phyloP scores from a whole-genome alignment of 2,329 filamentous ascomycete species.

The Acephala macrosclerotiorum region DNA sequence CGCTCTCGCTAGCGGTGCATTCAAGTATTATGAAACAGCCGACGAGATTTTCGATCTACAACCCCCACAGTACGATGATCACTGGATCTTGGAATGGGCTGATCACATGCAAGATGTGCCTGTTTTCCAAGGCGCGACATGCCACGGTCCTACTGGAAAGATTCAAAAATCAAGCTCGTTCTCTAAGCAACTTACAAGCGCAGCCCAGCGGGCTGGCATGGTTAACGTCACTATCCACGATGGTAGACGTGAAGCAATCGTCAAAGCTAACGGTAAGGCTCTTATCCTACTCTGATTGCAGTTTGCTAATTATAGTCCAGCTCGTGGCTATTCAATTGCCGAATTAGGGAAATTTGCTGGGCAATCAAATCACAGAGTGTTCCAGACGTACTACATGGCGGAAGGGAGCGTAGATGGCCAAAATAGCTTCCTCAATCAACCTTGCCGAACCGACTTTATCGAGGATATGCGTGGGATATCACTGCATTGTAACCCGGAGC shows the following conservation, averaged over 20 bases:
- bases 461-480: conserved; percentile 13
- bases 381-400: conserved; percentile 19
- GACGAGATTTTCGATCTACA: conserved; percentile 23
- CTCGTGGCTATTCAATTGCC: conserved; percentile 16
- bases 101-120: conserved; percentile 19
- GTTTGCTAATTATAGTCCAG: no score
- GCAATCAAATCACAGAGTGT: conserved; percentile 15
- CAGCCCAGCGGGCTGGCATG: conserved; percentile 5
- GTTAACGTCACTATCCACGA: conserved; percentile 12
- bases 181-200: conserved; percentile 15
- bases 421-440: conserved; percentile 22
- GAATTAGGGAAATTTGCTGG: conserved; percentile 21
- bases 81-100: no score
- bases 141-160: conserved; percentile 18
- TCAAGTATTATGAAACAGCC: conserved; percentile 24
- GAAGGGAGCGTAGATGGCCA: conserved; percentile 19
- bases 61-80: conserved; percentile 18
- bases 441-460: conserved; percentile 7
- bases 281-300: conserved; percentile 11
- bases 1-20: conserved; percentile 14
- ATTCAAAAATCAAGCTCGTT: conserved; percentile 18
- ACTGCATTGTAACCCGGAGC: conserved; percentile 10
- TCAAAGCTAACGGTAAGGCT: no score
- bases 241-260: conserved; percentile 18
- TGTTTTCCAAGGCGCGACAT: conserved; percentile 21